Percentiles rank a stretch among this genome's conserved stretches.
These are phyloP conservation scores for Malus sylvestris DNA, from an alignment of 306 rosid genomes.

Conservation along the genomic window DNA sequence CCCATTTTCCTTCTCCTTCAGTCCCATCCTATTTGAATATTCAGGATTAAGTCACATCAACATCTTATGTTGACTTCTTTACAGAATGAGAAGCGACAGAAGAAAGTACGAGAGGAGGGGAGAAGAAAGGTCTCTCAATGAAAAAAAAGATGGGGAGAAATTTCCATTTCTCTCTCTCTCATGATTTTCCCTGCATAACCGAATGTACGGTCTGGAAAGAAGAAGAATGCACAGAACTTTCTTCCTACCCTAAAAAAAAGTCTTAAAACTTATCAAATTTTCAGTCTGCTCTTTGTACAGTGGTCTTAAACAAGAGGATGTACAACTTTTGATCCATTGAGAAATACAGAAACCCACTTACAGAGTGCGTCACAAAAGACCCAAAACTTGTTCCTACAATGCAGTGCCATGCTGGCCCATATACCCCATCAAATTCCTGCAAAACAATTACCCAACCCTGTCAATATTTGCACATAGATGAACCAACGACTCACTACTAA, in stretches of 20 bases:
- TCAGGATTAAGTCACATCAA: too few relatives aligned
- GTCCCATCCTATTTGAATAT: too few relatives aligned
- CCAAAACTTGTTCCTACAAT: slow-evolving; percentile 96
- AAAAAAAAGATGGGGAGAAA: too few relatives aligned
- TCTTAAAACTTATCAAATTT: background rate
- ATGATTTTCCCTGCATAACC: background rate
- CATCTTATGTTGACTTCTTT: too few relatives aligned
- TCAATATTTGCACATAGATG: background rate
- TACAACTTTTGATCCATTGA: slow-evolving; percentile 86
- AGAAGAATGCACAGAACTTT: background rate
- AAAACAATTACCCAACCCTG: slow-evolving; percentile 4
- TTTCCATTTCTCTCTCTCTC: too few relatives aligned
- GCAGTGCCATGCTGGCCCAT: slow-evolving; percentile 99
- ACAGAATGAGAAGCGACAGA: too few relatives aligned
- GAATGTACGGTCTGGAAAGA: slow-evolving; percentile 9
- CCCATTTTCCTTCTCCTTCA: too few relatives aligned
- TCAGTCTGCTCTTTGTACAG: slow-evolving; percentile 84
- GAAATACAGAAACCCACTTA: slow-evolving; percentile 87
- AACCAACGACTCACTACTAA: background rate
- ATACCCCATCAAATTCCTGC: slow-evolving; percentile 95
- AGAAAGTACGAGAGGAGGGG: too few relatives aligned
- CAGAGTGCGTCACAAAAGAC: slow-evolving; percentile 92
- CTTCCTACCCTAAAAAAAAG: slow-evolving; percentile 22
- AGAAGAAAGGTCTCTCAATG: too few relatives aligned
- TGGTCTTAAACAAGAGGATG: slow-evolving; percentile 82